phyloP scores from a whole-genome alignment of 1,284 basidiomycete genomes.

The Wallemia hederae region DNA sequence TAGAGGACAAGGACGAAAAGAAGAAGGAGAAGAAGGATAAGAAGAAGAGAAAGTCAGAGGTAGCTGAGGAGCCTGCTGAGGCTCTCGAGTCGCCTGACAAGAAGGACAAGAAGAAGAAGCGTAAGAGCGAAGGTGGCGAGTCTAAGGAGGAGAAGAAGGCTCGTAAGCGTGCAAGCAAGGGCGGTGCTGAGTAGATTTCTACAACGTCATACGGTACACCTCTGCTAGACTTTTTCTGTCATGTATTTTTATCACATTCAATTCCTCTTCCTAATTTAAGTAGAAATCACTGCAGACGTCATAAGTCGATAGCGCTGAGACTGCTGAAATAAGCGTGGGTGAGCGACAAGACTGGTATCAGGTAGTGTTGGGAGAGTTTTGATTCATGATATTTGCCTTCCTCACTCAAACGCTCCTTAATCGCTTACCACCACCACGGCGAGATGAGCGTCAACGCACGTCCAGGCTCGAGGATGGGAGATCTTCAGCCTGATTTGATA shows the following conservation, averaged over 20 bases:
- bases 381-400: no score
- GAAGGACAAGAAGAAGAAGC: constrained; percentile 10
- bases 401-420: no score
- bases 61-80: constrained; percentile 9
- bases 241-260: neutral
- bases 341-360: no score
- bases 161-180: neutral
- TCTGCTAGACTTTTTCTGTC: neutral
- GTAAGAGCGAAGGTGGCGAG: constrained; percentile 6
- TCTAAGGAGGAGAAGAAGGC: neutral
- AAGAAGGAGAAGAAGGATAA: constrained; percentile 11
- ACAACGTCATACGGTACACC: no score
- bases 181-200: neutral
- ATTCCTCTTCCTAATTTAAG: neutral
- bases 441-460: no score
- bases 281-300: no score
- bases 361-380: no score
- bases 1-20: constrained; percentile 1
- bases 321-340: no score
- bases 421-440: no score
- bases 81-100: constrained; percentile 5
- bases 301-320: no score
- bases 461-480: no score
- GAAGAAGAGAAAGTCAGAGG: constrained; percentile 19
- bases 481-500: no score